Percentiles rank a stretch among this genome's conserved stretches.
Conservation (phyloP, 2,329 filamentous ascomycete genomes). For the Metarhizium sp. region DNA sequence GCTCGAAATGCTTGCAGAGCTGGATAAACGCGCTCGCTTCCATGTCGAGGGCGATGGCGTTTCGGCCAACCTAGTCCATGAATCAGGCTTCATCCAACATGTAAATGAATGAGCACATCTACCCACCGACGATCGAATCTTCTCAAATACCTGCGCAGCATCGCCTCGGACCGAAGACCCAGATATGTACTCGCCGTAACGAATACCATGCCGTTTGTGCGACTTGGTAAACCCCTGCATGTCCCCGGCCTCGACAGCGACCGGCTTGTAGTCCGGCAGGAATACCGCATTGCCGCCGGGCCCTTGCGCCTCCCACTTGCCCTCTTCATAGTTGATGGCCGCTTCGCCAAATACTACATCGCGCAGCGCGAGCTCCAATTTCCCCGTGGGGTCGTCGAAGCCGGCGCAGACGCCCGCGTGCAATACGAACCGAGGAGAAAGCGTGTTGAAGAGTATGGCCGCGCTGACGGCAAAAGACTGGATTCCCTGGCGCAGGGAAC, state of each 20-base stretch:
- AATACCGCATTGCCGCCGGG: not conserved
- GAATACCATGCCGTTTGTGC: not conserved
- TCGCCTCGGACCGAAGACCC: not conserved
- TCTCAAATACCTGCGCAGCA: not conserved
- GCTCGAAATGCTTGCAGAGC: not conserved
- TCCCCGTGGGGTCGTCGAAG: not conserved
- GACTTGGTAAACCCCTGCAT: not conserved
- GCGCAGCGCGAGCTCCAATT: not conserved
- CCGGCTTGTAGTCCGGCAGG: not conserved
- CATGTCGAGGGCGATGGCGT: not conserved
- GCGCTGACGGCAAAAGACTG: not conserved
- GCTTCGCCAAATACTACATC: not conserved
- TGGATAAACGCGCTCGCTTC: not conserved
- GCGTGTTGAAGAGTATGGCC: not conserved
- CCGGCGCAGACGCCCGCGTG: not conserved
- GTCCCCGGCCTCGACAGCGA: not conserved
- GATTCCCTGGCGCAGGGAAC: not conserved
- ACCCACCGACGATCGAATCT: not conserved
- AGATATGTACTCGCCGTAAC: not conserved
- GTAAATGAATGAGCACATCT: not conserved
- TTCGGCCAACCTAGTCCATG: not conserved
- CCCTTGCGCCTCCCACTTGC: not conserved
- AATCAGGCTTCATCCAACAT: not conserved
- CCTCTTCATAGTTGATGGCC: not conserved
- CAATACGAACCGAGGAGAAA: not conserved